Evolutionary conservation across 768 basidiomycete species (phyloP), one percentile per base, ranked within the genome.

Genomic region (Lactarius tabidus): DNA sequence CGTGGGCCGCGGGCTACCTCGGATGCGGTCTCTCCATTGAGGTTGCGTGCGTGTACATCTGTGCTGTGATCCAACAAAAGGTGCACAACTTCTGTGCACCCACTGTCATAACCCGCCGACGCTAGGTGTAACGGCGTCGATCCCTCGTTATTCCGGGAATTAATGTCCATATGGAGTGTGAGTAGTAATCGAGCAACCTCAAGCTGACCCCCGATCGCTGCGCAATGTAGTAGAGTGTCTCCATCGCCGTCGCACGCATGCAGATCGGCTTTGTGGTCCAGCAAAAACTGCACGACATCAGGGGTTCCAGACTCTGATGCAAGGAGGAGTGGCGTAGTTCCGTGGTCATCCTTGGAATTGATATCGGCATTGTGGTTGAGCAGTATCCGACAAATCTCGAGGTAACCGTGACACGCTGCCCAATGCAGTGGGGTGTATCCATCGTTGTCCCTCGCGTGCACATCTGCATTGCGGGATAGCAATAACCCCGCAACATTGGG

Each of bases 201-300:
- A 4, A 6, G 43, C 1, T 0, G n/a, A 12, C 43, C 43, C 3
- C 0, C 9, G 1, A 0, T 0, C 12, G 45, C 45, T 15, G 45
- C 45, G 12, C 0, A 5, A 26, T 48, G 23, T 8, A 48, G 39
- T 14, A 12, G 23, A 48, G 23, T 48, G 23, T 26, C 0, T 12
- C 12, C 3, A 5, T 6, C 9, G 23, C 12, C 1, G n/a, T 23
- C 9, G 23, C 12, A n/a, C 12, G 23, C n/a, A n/a, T n/a, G n/a
- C n/a, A n/a, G n/a, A n/a, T n/a, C n/a, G n/a, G n/a, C n/a, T n/a
- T n/a, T n/a, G n/a, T n/a, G n/a, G n/a, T n/a, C n/a, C n/a, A n/a
- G n/a, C n/a, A n/a, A n/a, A n/a, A n/a, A n/a, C n/a, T n/a, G n/a
- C n/a, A n/a, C n/a, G n/a, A n/a, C n/a, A n/a, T n/a, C n/a, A n/a